Conservation (phyloP, 306 rosid genomes). For the Rosa lucieae region DNA sequence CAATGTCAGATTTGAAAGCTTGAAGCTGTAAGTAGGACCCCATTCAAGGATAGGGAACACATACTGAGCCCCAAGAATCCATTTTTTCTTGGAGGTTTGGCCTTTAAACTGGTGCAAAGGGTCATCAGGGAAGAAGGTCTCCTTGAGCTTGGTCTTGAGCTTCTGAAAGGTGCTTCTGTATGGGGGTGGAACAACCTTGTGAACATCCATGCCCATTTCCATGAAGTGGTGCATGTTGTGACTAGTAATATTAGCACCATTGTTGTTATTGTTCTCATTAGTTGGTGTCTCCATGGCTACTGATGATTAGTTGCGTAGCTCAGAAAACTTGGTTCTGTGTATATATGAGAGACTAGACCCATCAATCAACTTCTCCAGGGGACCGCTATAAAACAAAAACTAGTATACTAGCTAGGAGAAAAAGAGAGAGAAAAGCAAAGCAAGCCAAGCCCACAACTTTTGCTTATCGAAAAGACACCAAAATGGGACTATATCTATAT, state of each 20-base stretch:
- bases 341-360: conserved; percentile 21
- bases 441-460: neutral
- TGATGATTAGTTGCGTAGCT: neutral
- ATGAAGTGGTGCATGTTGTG: conserved; percentile 41
- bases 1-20: conserved; percentile 81
- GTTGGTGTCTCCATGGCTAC: conserved; percentile 22
- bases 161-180: conserved; percentile 48
- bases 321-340: neutral
- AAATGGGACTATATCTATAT: neutral
- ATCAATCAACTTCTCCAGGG: conserved; percentile 28
- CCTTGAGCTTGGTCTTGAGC: conserved; percentile 61
- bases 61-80: conserved; percentile 71
- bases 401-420: neutral
- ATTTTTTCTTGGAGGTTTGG: conserved; percentile 43
- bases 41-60: conserved; percentile 87
- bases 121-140: conserved; percentile 91
- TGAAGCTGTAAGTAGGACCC: conserved; percentile 71
- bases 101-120: conserved; percentile 92
- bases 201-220: conserved; percentile 55
- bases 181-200: conserved; percentile 81
- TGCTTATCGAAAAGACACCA: neutral
- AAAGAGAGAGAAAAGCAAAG: conserved; percentile 5
- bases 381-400: conserved; percentile 32
- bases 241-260: neutral
- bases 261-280: neutral